Base-by-base conservation (phyloP, 164 flowering plant species). In the Tetracentron sinense region DNA sequence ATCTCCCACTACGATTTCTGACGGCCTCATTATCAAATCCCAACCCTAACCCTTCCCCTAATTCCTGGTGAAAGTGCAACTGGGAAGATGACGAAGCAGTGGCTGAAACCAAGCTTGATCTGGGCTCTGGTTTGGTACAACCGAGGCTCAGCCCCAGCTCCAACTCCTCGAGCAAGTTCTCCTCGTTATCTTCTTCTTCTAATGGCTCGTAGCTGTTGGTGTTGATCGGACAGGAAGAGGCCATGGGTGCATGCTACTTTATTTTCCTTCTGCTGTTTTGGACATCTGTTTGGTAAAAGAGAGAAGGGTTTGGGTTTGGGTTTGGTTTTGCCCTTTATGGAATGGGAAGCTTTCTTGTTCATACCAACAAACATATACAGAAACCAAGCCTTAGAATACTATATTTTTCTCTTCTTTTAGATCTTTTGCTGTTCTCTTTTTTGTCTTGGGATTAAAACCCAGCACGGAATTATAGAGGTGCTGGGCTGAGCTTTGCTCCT, bases 151-250 rank as follows among this genome's bases (percentile, higher is more conserved):
- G 56, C 17, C 74, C 68, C 35, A 74, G 65, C 11, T 62, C 71
- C 22, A 74, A 62, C 42, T 69, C 55, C 42, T 69, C 55, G 30
- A 74, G 73, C 73, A 57, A 66, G 33, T 63, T 60, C n/a, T 56
- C 54, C 21, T 21, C 60, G 38, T 44, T 54, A 42, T 47, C 7
- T 14, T 52, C 30, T 23, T 25, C 29, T 10, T 10, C 5, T 26
- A 12, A 3, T 10, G 15, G 12, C 0, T 42, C 15, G 10, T 59
- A 11, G 48, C 26, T 6, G 47, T 50, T 4, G 46, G 4, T 26
- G 38, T 35, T 31, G 57, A 25, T 51, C 14, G 52, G 26, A 8
- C 46, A n/a, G 0, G 55, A n/a, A 12, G 54, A 65, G 19, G 61
- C 59, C 68, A 65, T 65, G 46, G 54, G 33, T 25, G 46, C 54